Evolutionary conservation across 179 eudicot species (phyloP).

Genomic region (Corrigiola litoralis): DNA sequence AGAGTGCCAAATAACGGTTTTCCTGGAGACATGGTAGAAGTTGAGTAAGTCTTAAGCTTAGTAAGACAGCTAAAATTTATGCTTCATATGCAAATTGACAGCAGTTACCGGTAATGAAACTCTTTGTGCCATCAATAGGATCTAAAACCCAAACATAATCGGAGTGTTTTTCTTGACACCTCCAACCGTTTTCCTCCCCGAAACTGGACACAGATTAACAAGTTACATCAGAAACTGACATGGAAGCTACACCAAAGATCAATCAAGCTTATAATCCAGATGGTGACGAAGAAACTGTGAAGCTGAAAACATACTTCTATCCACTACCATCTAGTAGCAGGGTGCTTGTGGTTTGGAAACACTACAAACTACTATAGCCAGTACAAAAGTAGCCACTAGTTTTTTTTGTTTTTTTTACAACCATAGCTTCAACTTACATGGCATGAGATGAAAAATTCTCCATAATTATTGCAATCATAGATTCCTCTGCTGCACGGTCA

Average conservation of each 20-base stretch:
- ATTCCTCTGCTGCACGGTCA: slow-evolving; percentile 86
- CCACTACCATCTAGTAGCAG: not conserved
- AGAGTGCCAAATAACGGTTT: slow-evolving; percentile 96
- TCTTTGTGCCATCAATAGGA: slow-evolving; percentile 97
- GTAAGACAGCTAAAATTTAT: not conserved
- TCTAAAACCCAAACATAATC: slow-evolving; percentile 96
- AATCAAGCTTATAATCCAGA: not conserved
- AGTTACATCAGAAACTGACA: too few relatives aligned
- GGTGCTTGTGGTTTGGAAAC: not conserved
- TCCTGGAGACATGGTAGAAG: slow-evolving; percentile 41
- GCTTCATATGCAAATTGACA: not conserved
- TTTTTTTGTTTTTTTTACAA: too few relatives aligned
- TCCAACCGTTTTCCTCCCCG: slow-evolving; percentile 98
- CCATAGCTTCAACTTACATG: slow-evolving; percentile 52
- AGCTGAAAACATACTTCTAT: not conserved
- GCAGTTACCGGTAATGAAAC: slow-evolving; percentile 83
- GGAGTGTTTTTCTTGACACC: slow-evolving; percentile 68
- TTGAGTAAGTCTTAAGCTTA: not conserved
- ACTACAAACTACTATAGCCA: too few relatives aligned
- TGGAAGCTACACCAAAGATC: too few relatives aligned
- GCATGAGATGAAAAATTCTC: slow-evolving; percentile 73
- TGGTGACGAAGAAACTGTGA: not conserved
- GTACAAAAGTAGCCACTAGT: too few relatives aligned
- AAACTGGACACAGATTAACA: slow-evolving; percentile 41
- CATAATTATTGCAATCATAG: slow-evolving; percentile 64